Evolutionary conservation across 2,329 filamentous ascomycete genomes (phyloP).

Genomic region (Pezicula neosporulosa): DNA sequence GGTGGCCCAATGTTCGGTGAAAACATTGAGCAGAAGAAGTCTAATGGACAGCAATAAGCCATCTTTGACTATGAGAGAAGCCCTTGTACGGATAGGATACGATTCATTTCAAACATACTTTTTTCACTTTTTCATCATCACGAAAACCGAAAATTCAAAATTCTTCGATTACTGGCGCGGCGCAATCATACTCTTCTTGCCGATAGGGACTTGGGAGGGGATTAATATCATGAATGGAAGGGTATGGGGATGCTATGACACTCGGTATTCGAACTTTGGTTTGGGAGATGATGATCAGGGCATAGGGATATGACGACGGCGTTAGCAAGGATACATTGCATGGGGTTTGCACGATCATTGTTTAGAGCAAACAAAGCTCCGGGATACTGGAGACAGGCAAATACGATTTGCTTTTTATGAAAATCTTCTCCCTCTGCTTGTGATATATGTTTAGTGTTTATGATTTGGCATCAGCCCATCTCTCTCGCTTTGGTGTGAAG

Average conservation of each 20-base stretch:
- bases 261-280: background rate
- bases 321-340: conserved; percentile 10
- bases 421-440: too few species aligned
- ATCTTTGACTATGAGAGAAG: background rate
- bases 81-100: background rate
- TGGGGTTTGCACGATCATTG: conserved; percentile 9
- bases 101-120: background rate
- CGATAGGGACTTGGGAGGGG: background rate
- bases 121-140: background rate
- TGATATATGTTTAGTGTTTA: too few species aligned
- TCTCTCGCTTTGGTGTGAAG: too few species aligned
- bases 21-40: conserved; percentile 9
- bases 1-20: conserved; percentile 21
- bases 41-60: conserved; percentile 6
- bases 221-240: conserved; percentile 1
- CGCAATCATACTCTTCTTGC: background rate
- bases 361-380: too few species aligned
- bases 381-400: too few species aligned
- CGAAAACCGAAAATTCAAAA: background rate
- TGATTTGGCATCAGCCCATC: too few species aligned
- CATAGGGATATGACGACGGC: conserved; percentile 4
- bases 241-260: conserved; percentile 2
- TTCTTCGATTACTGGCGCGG: background rate
- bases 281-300: background rate
- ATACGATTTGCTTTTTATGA: too few species aligned